Percentiles rank a stretch among this genome's conserved stretches.
Conservation (phyloP, 208 protist genomes). For the Crithidia thermophila region DNA sequence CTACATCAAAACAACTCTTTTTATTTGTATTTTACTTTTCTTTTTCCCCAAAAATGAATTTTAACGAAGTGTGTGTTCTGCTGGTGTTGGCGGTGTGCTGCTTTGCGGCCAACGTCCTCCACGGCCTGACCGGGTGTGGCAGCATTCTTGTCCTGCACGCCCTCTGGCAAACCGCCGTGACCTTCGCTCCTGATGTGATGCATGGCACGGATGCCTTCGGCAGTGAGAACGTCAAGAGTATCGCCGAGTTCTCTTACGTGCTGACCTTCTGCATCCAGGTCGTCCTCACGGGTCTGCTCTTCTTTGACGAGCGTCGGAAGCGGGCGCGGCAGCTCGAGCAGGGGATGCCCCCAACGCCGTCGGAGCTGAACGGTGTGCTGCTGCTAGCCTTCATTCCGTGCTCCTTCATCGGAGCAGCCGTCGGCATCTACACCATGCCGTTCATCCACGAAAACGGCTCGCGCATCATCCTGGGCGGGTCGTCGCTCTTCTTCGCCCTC, state of each 20-base stretch:
- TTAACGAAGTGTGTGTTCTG: slow-evolving; percentile 22
- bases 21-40: no score
- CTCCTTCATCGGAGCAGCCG: slow-evolving; percentile 19
- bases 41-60: slow-evolving; percentile 4
- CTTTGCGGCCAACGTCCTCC: slow-evolving; percentile 40
- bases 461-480: slow-evolving; percentile 39
- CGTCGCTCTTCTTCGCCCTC: slow-evolving; percentile 45
- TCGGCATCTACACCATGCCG: slow-evolving; percentile 33
- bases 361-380: slow-evolving; percentile 29
- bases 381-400: slow-evolving; percentile 26
- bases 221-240: slow-evolving; percentile 28
- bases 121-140: slow-evolving; percentile 48
- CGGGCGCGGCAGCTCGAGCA: slow-evolving; percentile 17
- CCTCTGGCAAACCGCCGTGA: slow-evolving; percentile 33
- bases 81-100: slow-evolving; percentile 28
- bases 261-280: slow-evolving; percentile 36
- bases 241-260: slow-evolving; percentile 37
- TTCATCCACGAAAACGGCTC: slow-evolving; percentile 30
- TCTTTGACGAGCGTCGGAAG: slow-evolving; percentile 31
- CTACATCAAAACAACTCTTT: no score
- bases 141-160: slow-evolving; percentile 44
- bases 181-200: slow-evolving; percentile 20
- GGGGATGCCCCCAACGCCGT: slow-evolving; percentile 10
- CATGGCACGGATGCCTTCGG: slow-evolving; percentile 21
- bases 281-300: slow-evolving; percentile 21